Evolutionary conservation across 805 yeast genomes (phyloP).

Genomic region (Candida morakotiae): DNA sequence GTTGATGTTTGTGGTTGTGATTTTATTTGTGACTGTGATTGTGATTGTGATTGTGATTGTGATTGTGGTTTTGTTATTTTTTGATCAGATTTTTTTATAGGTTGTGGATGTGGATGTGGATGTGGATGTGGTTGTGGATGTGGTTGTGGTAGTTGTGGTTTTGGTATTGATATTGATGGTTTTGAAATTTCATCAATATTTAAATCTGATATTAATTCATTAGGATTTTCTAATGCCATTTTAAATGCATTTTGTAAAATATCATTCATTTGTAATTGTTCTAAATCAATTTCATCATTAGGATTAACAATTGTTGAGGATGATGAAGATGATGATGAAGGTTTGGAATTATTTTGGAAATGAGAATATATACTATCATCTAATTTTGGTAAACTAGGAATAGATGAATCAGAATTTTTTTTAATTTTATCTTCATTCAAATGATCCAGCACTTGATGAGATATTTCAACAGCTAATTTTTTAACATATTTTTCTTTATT

Average conservation of each 20-base stretch:
- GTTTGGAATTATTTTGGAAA: slow-evolving; percentile 30
- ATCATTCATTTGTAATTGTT: slow-evolving; percentile 55
- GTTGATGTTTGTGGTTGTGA: too few species aligned
- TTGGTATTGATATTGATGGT: not conserved
- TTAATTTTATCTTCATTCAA: slow-evolving; percentile 13
- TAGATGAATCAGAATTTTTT: slow-evolving; percentile 5
- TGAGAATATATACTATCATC: slow-evolving; percentile 35
- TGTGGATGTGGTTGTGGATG: not conserved
- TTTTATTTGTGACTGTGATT: too few species aligned
- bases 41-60: too few species aligned
- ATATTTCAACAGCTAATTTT: slow-evolving; percentile 27
- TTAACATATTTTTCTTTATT: slow-evolving; percentile 16
- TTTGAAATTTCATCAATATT: slow-evolving; percentile 19
- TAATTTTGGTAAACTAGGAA: slow-evolving; percentile 25
- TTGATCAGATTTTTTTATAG: not conserved
- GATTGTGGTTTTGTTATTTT: too few species aligned
- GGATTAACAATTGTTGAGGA: too few species aligned
- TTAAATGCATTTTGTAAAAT: slow-evolving; percentile 74
- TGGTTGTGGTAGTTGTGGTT: not conserved
- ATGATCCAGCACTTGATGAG: slow-evolving; percentile 27
- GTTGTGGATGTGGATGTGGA: not conserved
- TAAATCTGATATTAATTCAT: slow-evolving; percentile 36
- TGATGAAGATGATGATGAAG: too few species aligned
- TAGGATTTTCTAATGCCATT: slow-evolving; percentile 69
- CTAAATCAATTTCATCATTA: slow-evolving; percentile 43